Evolutionary conservation across 2,329 filamentous ascomycete species (phyloP).

Genomic region (Aspergillus japonicus): DNA sequence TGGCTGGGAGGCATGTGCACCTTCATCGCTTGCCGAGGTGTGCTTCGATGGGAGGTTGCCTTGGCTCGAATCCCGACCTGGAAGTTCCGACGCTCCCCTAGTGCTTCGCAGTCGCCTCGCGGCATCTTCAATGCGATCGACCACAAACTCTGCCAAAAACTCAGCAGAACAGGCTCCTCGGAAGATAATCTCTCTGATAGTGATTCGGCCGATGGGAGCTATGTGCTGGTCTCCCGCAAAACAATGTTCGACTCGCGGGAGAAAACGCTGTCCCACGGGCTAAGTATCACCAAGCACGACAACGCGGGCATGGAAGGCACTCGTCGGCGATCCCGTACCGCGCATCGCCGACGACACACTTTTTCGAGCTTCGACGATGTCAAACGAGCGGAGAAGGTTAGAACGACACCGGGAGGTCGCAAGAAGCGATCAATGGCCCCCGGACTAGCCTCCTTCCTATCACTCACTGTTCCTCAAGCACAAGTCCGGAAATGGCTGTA

Average conservation of each 20-base stretch:
- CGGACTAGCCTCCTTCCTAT: slow-evolving; percentile 70
- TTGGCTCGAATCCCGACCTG: slow-evolving; percentile 87
- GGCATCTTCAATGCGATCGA: slow-evolving; percentile 44
- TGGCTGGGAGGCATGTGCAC: slow-evolving; percentile 80
- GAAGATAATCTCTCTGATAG: slow-evolving; percentile 41
- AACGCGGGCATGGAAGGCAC: slow-evolving; percentile 20
- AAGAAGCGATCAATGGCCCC: slow-evolving; percentile 64
- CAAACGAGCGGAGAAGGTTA: slow-evolving; percentile 27
- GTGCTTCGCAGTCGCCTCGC: slow-evolving; percentile 36
- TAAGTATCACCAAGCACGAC: slow-evolving; percentile 25
- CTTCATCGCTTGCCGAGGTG: slow-evolving; percentile 68
- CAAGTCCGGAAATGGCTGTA: slow-evolving; percentile 77
- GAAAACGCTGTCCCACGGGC: slow-evolving; percentile 15
- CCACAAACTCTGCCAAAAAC: slow-evolving; percentile 48
- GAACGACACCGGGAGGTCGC: slow-evolving; percentile 61
- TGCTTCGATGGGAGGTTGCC: slow-evolving; percentile 79
- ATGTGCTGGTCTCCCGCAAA: slow-evolving; percentile 37
- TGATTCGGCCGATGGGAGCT: slow-evolving; percentile 30
- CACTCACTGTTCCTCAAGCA: slow-evolving; percentile 77
- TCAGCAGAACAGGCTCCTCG: slow-evolving; percentile 44
- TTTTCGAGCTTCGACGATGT: slow-evolving; percentile 48
- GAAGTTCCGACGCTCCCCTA: slow-evolving; percentile 68
- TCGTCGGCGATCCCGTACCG: slow-evolving; percentile 12
- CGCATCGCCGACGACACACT: slow-evolving; percentile 48
- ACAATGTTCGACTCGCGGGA: slow-evolving; percentile 22